Conservation (phyloP, 257 asterid genomes). For the Lavandula angustifolia region DNA sequence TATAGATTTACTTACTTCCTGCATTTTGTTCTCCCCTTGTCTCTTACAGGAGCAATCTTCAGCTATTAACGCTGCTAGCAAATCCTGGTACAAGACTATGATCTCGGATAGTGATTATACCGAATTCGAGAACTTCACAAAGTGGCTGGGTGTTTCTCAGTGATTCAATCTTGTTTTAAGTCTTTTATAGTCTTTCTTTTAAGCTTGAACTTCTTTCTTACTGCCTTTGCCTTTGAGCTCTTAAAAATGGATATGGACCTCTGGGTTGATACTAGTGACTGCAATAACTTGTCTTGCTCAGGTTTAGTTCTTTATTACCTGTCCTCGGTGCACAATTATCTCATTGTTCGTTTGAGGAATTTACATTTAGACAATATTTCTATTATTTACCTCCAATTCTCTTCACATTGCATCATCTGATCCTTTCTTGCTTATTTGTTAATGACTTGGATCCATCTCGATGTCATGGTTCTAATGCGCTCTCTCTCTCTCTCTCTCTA, state of each 20-base stretch:
- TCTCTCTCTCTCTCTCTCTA: no score
- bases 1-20: no score
- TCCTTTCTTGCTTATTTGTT: no score
- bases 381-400: neutral
- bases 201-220: constrained; percentile 11
- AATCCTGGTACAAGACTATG: constrained; percentile 87
- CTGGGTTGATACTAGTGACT: constrained; percentile 14
- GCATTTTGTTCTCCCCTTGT: no score
- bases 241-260: constrained; percentile 28
- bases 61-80: no score
- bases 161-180: constrained; percentile 28
- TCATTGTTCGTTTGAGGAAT: constrained; percentile 29
- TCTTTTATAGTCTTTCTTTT: constrained; percentile 16
- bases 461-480: no score
- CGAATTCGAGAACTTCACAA: constrained; percentile 74
- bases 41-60: no score
- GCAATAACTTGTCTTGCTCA: neutral
- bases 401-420: no score
- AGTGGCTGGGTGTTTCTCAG: constrained; percentile 83
- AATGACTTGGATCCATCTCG: no score
- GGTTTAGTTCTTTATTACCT: constrained; percentile 5
- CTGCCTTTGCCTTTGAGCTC: constrained; percentile 20
- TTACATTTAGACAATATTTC: constrained; percentile 33
- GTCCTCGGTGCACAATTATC: constrained; percentile 13
- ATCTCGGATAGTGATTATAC: constrained; percentile 81